Evolutionary conservation across 345 rosid species (phyloP), one percentile per base, ranked within the genome.

Genomic region (Boechera retrofracta): DNA sequence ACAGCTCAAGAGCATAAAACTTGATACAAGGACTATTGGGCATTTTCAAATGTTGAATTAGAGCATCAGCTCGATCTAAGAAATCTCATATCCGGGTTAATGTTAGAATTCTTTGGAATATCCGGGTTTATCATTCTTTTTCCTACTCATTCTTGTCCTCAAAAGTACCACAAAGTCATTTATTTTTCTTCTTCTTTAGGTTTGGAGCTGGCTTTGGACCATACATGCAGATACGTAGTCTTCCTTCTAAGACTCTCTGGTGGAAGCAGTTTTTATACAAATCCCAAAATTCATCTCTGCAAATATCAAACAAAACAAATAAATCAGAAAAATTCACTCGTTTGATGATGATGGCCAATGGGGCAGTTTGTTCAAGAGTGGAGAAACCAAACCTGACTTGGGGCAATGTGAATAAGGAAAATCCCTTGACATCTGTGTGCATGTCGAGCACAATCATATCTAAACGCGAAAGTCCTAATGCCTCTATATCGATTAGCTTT

Each of bases 281-380:
- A 63, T 94, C 93, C 98, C 96, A 94, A 73, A 91, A 90, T 61
- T 91, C 94, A 35, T 90, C 93, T 78, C 97, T 94, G 91, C 76
- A 82, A 75, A 45, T 64, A 5, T 13, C 32, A 62, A 63, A 24
- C 11, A 62, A 8, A 42, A 13, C 2, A 28, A 61, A 41, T 2
- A 13, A 8, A 8, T 63, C 54, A 64, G 55, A 28, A 28, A 41
- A 41, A 1, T 1, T 26, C 21, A 62, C 45, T 39, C 1, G 52
- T 39, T 29, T 47, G 38, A 26, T 54, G 13, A n/a, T 28, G 13
- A 48, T 5, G 36, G n/a, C n/a, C 48, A 44, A 4, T 12, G 15
- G 55, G 1, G 29, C 35, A 13, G 5, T 31, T 41, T 54, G 15
- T 21, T 48, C 16, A 42, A 18, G 35, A 68, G 52, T 72, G 21